Conservation (phyloP, 148 eudicot species). For the Persicaria maculosa region DNA sequence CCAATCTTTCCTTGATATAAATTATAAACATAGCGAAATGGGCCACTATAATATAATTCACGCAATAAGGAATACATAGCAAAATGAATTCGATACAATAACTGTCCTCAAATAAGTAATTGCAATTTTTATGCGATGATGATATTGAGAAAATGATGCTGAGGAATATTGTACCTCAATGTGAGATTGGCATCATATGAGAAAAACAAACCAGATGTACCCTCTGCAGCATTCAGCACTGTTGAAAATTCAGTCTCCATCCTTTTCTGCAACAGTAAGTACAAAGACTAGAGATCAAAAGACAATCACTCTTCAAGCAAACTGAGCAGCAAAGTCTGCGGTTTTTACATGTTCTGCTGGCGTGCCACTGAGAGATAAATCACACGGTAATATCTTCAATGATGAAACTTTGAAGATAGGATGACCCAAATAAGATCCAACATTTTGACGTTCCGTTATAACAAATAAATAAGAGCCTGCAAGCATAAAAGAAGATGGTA, state of each 20-base stretch:
- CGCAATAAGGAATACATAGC: background rate
- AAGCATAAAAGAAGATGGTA: conserved; percentile 8
- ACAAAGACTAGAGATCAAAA: conserved; percentile 14
- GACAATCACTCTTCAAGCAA: conserved; percentile 4
- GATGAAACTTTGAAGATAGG: conserved; percentile 77
- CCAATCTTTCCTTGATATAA: no score
- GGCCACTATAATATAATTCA: background rate
- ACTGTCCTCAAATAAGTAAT: background rate
- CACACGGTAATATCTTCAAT: conserved; percentile 82
- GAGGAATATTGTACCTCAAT: conserved; percentile 51
- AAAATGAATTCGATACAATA: background rate
- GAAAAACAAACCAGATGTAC: conserved; percentile 68
- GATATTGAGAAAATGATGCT: background rate
- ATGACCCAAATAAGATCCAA: conserved; percentile 83
- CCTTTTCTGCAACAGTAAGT: conserved; percentile 56
- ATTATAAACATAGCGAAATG: background rate
- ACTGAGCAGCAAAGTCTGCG: background rate
- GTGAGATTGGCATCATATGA: conserved; percentile 91
- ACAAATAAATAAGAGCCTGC: conserved; percentile 83
- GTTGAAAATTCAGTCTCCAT: conserved; percentile 78
- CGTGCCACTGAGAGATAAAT: conserved; percentile 64
- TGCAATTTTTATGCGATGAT: background rate
- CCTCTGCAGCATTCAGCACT: conserved; percentile 67
- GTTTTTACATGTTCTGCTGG: conserved; percentile 66
- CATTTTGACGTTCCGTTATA: conserved; percentile 70